Percentiles rank a stretch among this genome's conserved stretches.
Conservation (phyloP, 1,284 basidiomycete species). For the Cystobasidiaceae sp. region DNA sequence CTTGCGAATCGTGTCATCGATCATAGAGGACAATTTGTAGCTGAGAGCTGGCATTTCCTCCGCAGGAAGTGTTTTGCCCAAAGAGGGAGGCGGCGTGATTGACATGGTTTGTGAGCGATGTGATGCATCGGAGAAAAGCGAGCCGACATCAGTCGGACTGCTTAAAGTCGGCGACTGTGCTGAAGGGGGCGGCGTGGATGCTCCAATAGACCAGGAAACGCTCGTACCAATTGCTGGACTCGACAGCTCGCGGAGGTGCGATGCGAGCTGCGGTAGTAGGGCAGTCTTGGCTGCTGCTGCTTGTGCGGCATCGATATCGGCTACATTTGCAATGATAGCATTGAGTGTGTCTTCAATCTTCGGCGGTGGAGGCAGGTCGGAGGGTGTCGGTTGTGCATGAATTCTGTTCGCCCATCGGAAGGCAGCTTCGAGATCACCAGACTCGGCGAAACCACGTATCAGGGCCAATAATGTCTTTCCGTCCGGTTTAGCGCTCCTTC, state of each 20-base stretch:
- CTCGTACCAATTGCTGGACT: neutral
- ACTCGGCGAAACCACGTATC: slow-evolving; percentile 18
- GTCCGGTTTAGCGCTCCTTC: neutral
- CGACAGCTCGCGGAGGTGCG: neutral
- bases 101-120: slow-evolving; percentile 5
- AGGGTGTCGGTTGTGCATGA: slow-evolving; percentile 13
- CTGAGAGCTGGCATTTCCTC: slow-evolving; percentile 30
- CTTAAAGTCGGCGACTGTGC: too few relatives aligned
- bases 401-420: slow-evolving; percentile 29
- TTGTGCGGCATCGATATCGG: neutral
- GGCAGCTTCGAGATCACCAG: slow-evolving; percentile 20
- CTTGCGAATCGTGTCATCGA: slow-evolving; percentile 38
- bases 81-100: slow-evolving; percentile 15
- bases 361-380: slow-evolving; percentile 20
- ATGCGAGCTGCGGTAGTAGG: slow-evolving; percentile 4
- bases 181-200: too few relatives aligned
- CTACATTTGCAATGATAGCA: slow-evolving; percentile 16
- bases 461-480: slow-evolving; percentile 2
- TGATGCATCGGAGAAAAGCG: slow-evolving; percentile 23
- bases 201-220: neutral
- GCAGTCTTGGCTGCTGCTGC: slow-evolving; percentile 13
- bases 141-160: slow-evolving; percentile 16
- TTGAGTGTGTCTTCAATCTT: slow-evolving; percentile 22
- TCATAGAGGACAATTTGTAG: slow-evolving; percentile 22
- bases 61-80: neutral